Evolutionary conservation across 2,329 filamentous ascomycete species (phyloP).

Genomic region (Monilinia fructicola): DNA sequence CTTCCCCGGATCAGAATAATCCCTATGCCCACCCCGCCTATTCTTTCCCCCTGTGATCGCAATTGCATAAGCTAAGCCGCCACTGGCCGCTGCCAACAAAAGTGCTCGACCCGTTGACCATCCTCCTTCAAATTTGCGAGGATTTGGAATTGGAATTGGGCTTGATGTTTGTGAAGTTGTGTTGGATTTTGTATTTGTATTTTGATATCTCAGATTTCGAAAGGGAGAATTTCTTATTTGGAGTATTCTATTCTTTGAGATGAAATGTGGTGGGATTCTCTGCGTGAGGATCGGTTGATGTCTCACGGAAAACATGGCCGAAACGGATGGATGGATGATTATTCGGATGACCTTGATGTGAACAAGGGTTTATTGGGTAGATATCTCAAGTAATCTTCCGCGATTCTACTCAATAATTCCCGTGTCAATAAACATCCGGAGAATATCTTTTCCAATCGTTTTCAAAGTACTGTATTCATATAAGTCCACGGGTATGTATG

Average conservation of each 20-base stretch:
- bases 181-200: neutral
- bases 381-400: neutral
- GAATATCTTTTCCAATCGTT: no score
- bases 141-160: neutral
- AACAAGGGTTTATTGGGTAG: slow-evolving; percentile 15
- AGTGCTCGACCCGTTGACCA: slow-evolving; percentile 36
- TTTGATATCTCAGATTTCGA: neutral
- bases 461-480: no score
- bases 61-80: slow-evolving; percentile 27
- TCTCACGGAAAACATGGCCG: slow-evolving; percentile 17
- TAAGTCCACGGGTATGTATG: no score
- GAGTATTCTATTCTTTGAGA: neutral
- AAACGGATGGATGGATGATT: neutral
- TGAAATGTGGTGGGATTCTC: neutral
- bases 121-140: slow-evolving; percentile 4
- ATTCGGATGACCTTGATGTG: neutral
- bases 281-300: slow-evolving; percentile 9
- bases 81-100: slow-evolving; percentile 32
- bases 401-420: neutral
- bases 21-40: slow-evolving; percentile 23
- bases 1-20: slow-evolving; percentile 38
- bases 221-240: neutral
- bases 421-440: neutral
- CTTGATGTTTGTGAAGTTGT: neutral
- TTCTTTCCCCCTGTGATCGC: slow-evolving; percentile 27